Evolutionary conservation across 1,284 basidiomycete species (phyloP).

Genomic region (Ustilago loliicola): DNA sequence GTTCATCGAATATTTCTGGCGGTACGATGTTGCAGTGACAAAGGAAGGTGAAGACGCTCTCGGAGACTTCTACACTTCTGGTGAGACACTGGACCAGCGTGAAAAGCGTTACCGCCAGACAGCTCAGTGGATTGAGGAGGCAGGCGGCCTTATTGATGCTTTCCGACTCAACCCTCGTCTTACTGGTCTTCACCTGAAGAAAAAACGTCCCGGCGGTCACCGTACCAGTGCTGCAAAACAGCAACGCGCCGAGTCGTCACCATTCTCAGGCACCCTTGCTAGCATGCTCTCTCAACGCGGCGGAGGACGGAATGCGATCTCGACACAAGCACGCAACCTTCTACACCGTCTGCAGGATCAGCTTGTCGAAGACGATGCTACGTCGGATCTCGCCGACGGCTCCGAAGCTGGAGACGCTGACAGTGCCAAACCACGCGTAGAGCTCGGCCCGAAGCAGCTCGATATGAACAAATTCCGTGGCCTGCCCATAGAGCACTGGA

Average conservation of each 20-base stretch:
- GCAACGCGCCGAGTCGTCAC: conserved; percentile 7
- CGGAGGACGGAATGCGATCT: conserved; percentile 71
- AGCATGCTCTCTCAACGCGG: conserved; percentile 27
- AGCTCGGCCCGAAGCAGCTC: conserved; percentile 42
- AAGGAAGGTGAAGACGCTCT: conserved; percentile 35
- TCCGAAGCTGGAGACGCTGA: conserved; percentile 73
- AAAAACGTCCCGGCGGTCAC: conserved; percentile 19
- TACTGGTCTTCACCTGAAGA: conserved; percentile 31
- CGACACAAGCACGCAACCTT: conserved; percentile 80
- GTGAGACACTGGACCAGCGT: conserved; percentile 23
- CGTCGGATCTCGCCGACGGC: conserved; percentile 65
- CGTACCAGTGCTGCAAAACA: conserved; percentile 15
- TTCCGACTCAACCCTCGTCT: conserved; percentile 80
- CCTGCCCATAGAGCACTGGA: conserved; percentile 87
- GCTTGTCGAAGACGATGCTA: conserved; percentile 74
- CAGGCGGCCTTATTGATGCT: conserved; percentile 86
- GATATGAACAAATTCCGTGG: conserved; percentile 77
- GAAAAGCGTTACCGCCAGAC: conserved; percentile 67
- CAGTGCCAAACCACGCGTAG: conserved; percentile 43
- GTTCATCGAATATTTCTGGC: conserved; percentile 64
- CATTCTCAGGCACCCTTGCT: conserved; percentile 10
- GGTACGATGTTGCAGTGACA: conserved; percentile 53
- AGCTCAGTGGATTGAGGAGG: conserved; percentile 81
- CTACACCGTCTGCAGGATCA: conserved; percentile 81
- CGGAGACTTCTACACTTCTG: conserved; percentile 21